Evolutionary conservation across 345 rosid species (phyloP).

Genomic region (Passiflora organensis): DNA sequence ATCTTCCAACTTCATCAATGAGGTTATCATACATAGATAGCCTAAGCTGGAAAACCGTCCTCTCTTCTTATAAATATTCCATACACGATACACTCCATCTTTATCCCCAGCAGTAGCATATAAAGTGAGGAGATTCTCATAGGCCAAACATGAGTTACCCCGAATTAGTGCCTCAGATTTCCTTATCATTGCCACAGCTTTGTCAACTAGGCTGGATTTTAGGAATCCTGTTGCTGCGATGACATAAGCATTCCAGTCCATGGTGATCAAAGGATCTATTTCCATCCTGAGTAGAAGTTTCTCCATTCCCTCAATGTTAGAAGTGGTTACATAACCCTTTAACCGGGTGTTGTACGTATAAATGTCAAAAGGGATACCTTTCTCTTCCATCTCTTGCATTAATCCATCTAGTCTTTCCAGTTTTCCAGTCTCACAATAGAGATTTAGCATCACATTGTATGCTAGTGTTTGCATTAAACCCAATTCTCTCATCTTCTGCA

Average conservation of each 20-base stretch:
- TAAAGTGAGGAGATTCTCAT: conserved; percentile 38
- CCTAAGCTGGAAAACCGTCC: conserved; percentile 36
- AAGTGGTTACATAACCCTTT: conserved; percentile 43
- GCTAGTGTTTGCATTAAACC: conserved; percentile 28
- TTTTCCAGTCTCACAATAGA: conserved; percentile 33
- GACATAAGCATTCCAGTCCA: conserved; percentile 47
- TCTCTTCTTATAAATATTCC: conserved; percentile 41
- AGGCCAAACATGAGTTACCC: conserved; percentile 19
- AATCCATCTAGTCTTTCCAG: conserved; percentile 37
- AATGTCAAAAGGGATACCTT: conserved; percentile 26
- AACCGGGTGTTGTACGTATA: conserved; percentile 40
- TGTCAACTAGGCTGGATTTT: conserved; percentile 42
- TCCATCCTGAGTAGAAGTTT: conserved; percentile 43
- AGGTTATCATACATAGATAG: conserved; percentile 44
- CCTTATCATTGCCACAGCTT: conserved; percentile 39
- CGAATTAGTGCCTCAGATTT: conserved; percentile 33
- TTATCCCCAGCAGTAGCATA: conserved; percentile 43
- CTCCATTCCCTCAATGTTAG: conserved; percentile 50
- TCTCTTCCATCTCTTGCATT: conserved; percentile 52
- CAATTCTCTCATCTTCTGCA: conserved; percentile 33
- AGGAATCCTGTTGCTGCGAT: conserved; percentile 41
- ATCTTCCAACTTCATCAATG: conserved; percentile 51
- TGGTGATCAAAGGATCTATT: conserved; percentile 22
- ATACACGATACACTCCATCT: conserved; percentile 48
- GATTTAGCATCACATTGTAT: conserved; percentile 55